Evolutionary conservation across 2,329 filamentous ascomycete species (phyloP), one percentile per base, ranked within the genome.

Genomic region (Albophoma yamanashiensis): DNA sequence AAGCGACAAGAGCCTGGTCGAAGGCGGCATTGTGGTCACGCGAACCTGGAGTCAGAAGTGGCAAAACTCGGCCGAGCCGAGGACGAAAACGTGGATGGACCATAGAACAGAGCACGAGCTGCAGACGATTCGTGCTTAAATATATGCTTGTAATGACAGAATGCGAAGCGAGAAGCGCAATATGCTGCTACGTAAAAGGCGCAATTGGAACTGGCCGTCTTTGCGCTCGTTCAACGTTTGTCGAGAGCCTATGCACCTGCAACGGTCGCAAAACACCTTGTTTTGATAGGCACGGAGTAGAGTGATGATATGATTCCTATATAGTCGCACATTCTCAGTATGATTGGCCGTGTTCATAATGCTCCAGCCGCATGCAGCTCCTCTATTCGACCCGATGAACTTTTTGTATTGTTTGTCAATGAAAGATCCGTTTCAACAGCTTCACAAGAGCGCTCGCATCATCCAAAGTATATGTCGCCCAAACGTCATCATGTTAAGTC

Each of bases 1-100:
- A 9, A 62, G 63, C 47, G 61, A 65, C 34, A 62, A 62, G 47
- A 61, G 62, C 36, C 53, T 64, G 17, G 61, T 61, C 7, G 55
- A 61, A 4, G 47, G 52, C 2, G 45, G 55, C n/a, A 58, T 60
- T 15, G 43, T 59, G 6, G 60, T 62, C 17, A 63, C 62, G 40
- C 60, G 58, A 34, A 47, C 50, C 8, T 62, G 63, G 63, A 61
- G 40, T n/a, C 63, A 62, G 58, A 64, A 61, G 34, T 63, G 63
- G 63, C 62, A 63, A 5, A 59, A 11, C 25, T 42, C 55, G 38
- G 20, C 17, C 2, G 14, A 27, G 9, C 22, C 42, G 20, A 39
- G 7, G 47, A 20, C 43, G 11, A 45, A 43, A 42, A 27, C 27
- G 25, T 43, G 20, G 17, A 42, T 25, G 53, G 40, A 39, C 4